phyloP scores from a whole-genome alignment of 352 stramenopile species.

The Globisporangium barbulae region DNA sequence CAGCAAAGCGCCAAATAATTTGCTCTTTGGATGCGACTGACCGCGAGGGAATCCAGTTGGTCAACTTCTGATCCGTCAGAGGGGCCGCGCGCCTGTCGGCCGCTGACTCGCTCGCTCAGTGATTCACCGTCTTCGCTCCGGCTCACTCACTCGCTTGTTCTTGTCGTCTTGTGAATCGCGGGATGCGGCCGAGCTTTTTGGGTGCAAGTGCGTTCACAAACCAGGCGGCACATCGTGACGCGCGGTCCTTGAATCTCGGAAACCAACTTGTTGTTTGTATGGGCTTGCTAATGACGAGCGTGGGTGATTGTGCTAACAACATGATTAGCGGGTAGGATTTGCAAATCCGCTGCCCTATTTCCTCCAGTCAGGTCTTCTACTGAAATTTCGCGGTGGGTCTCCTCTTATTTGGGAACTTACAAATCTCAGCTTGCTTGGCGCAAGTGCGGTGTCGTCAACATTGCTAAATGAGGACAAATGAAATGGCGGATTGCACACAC shows the following conservation, averaged over 20 bases:
- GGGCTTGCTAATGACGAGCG: background rate
- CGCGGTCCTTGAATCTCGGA: background rate
- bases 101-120: background rate
- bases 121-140: background rate
- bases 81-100: background rate
- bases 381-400: background rate
- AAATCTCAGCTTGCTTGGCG: background rate
- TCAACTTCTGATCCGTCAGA: no score
- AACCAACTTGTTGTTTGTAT: background rate
- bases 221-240: background rate
- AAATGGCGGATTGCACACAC: background rate
- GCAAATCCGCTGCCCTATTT: constrained; percentile 1
- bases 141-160: background rate
- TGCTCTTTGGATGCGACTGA: no score
- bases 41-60: no score
- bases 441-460: background rate
- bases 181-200: background rate
- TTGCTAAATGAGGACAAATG: background rate
- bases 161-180: no score
- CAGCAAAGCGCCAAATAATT: no score
- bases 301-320: constrained; percentile 7
- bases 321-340: constrained; percentile 2
- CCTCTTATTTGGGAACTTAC: background rate
- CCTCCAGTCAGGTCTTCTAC: background rate
- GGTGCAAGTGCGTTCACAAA: background rate